These are phyloP conservation scores for Cordyceps fumosorosea DNA, from an alignment of 2,329 filamentous ascomycete species.

Conservation along the genomic window DNA sequence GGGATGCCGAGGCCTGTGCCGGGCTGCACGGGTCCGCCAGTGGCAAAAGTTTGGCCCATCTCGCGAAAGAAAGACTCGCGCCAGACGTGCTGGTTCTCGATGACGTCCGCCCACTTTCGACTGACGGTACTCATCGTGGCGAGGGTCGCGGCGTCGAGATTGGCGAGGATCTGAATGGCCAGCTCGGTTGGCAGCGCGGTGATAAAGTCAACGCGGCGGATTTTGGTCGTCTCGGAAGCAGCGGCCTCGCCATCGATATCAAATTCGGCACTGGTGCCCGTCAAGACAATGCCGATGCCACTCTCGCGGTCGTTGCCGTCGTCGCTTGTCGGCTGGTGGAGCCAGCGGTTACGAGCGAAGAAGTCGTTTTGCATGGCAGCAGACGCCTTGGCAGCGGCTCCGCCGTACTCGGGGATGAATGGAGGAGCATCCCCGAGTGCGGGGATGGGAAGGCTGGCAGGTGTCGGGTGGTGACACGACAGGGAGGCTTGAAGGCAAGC, in stretches of 20 bases:
- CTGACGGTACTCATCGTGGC: slow-evolving; percentile 45
- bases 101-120: slow-evolving; percentile 39
- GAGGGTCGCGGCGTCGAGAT: slow-evolving; percentile 48
- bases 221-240: slow-evolving; percentile 30
- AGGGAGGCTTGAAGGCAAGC: slow-evolving; percentile 18
- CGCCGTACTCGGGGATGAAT: slow-evolving; percentile 52
- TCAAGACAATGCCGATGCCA: slow-evolving; percentile 55
- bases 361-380: slow-evolving; percentile 54
- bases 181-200: slow-evolving; percentile 49
- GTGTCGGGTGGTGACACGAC: slow-evolving; percentile 22
- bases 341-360: slow-evolving; percentile 34
- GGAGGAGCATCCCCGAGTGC: slow-evolving; percentile 49
- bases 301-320: slow-evolving; percentile 55
- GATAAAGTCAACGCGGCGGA: slow-evolving; percentile 54
- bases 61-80: slow-evolving; percentile 56
- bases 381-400: slow-evolving; percentile 55
- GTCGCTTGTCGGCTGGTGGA: slow-evolving; percentile 34
- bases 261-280: slow-evolving; percentile 33
- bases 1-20: slow-evolving; percentile 54
- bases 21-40: slow-evolving; percentile 43
- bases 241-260: slow-evolving; percentile 28
- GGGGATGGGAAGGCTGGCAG: slow-evolving; percentile 35
- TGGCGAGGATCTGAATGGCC: slow-evolving; percentile 50
- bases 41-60: slow-evolving; percentile 55
- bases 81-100: slow-evolving; percentile 54